Evolutionary conservation across 306 rosid species (phyloP), one percentile per base, ranked within the genome.

Genomic region (Psophocarpus tetragonolobus): DNA sequence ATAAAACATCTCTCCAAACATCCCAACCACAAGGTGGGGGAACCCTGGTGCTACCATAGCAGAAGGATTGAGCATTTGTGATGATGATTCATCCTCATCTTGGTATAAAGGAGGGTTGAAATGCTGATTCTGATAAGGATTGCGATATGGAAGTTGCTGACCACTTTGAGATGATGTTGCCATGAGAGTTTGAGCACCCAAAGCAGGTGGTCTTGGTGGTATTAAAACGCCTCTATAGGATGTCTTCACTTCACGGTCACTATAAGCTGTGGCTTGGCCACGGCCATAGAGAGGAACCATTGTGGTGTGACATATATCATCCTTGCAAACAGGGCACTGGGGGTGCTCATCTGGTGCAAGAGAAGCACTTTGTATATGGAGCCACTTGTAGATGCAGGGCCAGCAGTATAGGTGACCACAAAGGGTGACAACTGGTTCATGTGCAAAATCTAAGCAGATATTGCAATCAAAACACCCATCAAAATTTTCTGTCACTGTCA

Each of bases 401-500:
- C 99, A 95, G 83, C 99, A 95, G 79, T 87, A 95, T 10, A 95
- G 90, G 87, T 95, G 99, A 44, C 99, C 99, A 30, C 99, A 95
- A 11, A 90, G 90, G 20, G 99, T 95, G 12, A 95, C 99, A 11
- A 95, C 87, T 2, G 99, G 99, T 70, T 92, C 99, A 3, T 83
- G 63, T 11, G 91, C 98, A 76, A 85, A 88, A 41, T 95, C 97
- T 44, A 95, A 82, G 87, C 99, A 95, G 62, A 95, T 95, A 83
- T 91, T 95, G 84, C 99, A 95, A 78, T 95, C 98, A 32, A 91
- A 95, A 68, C 88, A 86, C 51, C 86, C 88, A 15, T 82, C 81
- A 63, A 72, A 56, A 50, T 56, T 86, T 33, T 87, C 93, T 15
- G 90, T 70, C 14, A 86, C 90, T 4, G 76, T 71, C 53, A 77